Percentiles rank a stretch among this genome's conserved stretches.
phyloP scores from a whole-genome alignment of 352 stramenopile genomes.

The Phytopythium boreale region DNA sequence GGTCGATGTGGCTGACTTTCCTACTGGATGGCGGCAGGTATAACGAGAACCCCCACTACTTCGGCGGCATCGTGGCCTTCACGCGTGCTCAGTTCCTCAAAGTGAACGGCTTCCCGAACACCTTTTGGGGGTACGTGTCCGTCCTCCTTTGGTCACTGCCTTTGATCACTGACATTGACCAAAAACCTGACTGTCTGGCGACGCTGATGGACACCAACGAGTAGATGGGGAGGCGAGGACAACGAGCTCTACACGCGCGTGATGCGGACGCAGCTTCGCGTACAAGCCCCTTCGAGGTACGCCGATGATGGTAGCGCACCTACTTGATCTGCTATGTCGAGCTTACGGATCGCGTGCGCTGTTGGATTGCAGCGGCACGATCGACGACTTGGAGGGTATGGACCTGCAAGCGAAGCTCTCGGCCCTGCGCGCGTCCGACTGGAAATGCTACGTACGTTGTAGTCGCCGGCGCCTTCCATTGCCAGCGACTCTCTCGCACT shows the following conservation, averaged over 20 bases:
- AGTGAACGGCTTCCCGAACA: slow-evolving; percentile 96
- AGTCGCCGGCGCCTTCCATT: background rate
- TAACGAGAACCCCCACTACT: slow-evolving; percentile 93
- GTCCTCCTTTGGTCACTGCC: background rate
- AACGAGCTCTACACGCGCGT: slow-evolving; percentile 55
- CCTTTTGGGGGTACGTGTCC: slow-evolving; percentile 83
- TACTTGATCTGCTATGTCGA: no score
- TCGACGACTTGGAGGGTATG: slow-evolving; percentile 44
- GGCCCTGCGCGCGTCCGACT: slow-evolving; percentile 35
- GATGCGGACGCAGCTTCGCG: slow-evolving; percentile 40
- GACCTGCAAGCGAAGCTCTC: slow-evolving; percentile 39
- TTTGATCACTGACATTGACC: background rate
- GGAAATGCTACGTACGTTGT: slow-evolving; percentile 35
- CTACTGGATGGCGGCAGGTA: slow-evolving; percentile 54
- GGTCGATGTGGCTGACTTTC: background rate
- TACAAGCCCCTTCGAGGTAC: slow-evolving; percentile 35
- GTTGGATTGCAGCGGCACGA: slow-evolving; percentile 28
- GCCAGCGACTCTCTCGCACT: background rate
- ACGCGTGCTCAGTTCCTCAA: slow-evolving; percentile 83
- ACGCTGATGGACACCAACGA: background rate
- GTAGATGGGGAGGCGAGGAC: slow-evolving; percentile 48
- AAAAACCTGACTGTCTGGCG: background rate
- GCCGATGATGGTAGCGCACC: background rate
- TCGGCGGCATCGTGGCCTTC: slow-evolving; percentile 93
- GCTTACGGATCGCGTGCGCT: no score